Percentiles rank a stretch among this genome's conserved stretches.
phyloP scores from a whole-genome alignment of 2,329 filamentous ascomycete species.

The Teratosphaeria viscida region DNA sequence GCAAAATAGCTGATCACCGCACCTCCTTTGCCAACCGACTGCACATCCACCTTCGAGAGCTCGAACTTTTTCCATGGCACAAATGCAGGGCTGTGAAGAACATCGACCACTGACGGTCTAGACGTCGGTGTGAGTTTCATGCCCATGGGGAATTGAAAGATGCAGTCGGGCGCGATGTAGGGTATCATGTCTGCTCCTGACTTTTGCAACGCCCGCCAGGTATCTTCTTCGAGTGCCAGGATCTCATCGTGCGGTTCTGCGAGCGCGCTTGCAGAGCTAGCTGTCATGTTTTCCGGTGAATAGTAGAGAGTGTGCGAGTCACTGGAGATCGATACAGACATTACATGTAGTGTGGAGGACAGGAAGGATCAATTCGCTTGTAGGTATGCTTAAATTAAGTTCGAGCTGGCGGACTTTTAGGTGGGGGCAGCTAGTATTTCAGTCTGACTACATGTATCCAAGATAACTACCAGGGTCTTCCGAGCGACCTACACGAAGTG shows the following conservation, averaged over 20 bases:
- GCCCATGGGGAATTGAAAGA: slow-evolving; percentile 19
- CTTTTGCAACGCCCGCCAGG: slow-evolving; percentile 19
- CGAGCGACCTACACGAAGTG: background rate
- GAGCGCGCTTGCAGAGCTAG: background rate
- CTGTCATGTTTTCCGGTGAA: background rate
- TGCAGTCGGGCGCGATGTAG: slow-evolving; percentile 17
- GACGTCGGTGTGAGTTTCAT: slow-evolving; percentile 18
- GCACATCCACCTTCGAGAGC: slow-evolving; percentile 19
- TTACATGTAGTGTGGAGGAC: no score
- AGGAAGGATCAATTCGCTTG: no score
- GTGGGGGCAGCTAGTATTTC: no score
- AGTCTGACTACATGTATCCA: no score
- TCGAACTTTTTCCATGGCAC: slow-evolving; percentile 21
- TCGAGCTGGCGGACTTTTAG: no score
- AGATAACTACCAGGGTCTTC: no score
- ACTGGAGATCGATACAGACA: no score
- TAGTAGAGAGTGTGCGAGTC: no score
- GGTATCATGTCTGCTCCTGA: slow-evolving; percentile 15
- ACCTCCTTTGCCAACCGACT: slow-evolving; percentile 14
- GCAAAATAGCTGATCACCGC: slow-evolving; percentile 20
- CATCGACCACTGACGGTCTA: slow-evolving; percentile 16
- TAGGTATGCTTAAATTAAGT: no score
- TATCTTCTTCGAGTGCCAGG: slow-evolving; percentile 18
- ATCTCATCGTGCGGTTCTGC: slow-evolving; percentile 6
- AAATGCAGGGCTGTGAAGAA: slow-evolving; percentile 18